Percentiles rank a stretch among this genome's conserved stretches.
Conservation (phyloP, 2,329 filamentous ascomycete genomes). For the Ambrosiella xylebori region DNA sequence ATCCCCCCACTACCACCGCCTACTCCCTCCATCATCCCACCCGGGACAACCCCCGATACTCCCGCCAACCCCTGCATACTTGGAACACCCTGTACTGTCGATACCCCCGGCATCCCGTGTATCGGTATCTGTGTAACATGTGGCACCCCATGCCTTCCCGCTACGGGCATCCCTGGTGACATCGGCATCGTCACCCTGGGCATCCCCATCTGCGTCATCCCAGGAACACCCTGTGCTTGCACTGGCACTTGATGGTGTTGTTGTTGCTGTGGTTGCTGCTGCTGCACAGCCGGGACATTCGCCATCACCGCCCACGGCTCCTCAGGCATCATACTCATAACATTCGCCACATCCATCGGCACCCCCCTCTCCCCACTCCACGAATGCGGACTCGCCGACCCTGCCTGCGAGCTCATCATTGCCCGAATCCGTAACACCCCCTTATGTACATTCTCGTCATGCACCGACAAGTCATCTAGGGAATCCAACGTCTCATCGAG, state of each 20-base stretch:
- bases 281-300: no score
- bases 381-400: not conserved
- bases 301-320: not conserved
- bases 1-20: no score
- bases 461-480: not conserved
- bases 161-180: no score
- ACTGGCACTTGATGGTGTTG: not conserved
- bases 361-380: not conserved
- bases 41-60: not conserved
- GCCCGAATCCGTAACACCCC: conserved; percentile 1
- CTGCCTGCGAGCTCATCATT: not conserved
- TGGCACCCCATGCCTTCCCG: no score
- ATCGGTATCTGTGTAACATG: not conserved
- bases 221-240: not conserved
- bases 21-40: not conserved
- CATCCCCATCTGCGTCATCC: not conserved
- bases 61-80: not conserved
- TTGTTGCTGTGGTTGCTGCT: no score
- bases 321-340: conserved; percentile 1
- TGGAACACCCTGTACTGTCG: not conserved
- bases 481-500: conserved; percentile 2
- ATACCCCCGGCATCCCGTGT: not conserved
- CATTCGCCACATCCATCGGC: not conserved
- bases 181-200: not conserved
- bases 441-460: conserved; percentile 3